Evolutionary conservation across 1,139 yeast species (phyloP).

Genomic region (Yamadazyma sp.): DNA sequence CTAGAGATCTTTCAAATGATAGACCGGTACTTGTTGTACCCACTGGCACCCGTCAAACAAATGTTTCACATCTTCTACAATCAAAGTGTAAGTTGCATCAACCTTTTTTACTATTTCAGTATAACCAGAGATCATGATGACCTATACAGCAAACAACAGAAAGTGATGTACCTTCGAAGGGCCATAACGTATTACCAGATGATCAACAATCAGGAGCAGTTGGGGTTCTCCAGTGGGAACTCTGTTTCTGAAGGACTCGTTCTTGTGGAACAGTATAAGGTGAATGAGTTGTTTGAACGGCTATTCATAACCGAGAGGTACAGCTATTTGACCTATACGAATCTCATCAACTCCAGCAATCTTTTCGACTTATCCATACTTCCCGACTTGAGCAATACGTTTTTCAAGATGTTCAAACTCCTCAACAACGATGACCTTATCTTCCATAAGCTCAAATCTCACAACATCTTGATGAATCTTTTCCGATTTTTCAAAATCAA

Average conservation of each 20-base stretch:
- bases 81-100: constrained; percentile 31
- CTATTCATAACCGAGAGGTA: constrained; percentile 35
- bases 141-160: constrained; percentile 31
- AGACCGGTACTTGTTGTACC: constrained; percentile 19
- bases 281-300: constrained; percentile 37
- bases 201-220: constrained; percentile 22
- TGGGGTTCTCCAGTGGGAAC: constrained; percentile 16
- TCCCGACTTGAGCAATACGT: constrained; percentile 11
- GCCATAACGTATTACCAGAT: constrained; percentile 40
- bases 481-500: constrained; percentile 17
- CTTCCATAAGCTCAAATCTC: constrained; percentile 18
- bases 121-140: constrained; percentile 19
- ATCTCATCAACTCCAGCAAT: constrained; percentile 17
- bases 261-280: constrained; percentile 22
- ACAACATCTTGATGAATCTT: constrained; percentile 15
- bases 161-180: constrained; percentile 31
- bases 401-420: constrained; percentile 14
- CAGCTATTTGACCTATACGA: constrained; percentile 32
- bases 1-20: constrained; percentile 29
- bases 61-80: constrained; percentile 36
- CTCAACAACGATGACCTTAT: constrained; percentile 15
- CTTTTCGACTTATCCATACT: constrained; percentile 14
- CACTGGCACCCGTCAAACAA: constrained; percentile 14
- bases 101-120: constrained; percentile 38
- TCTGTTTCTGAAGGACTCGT: not conserved